Percentiles rank a stretch among this genome's conserved stretches.
Conservation (phyloP, 1,284 basidiomycete genomes). For the Heterobasidion irregulare region DNA sequence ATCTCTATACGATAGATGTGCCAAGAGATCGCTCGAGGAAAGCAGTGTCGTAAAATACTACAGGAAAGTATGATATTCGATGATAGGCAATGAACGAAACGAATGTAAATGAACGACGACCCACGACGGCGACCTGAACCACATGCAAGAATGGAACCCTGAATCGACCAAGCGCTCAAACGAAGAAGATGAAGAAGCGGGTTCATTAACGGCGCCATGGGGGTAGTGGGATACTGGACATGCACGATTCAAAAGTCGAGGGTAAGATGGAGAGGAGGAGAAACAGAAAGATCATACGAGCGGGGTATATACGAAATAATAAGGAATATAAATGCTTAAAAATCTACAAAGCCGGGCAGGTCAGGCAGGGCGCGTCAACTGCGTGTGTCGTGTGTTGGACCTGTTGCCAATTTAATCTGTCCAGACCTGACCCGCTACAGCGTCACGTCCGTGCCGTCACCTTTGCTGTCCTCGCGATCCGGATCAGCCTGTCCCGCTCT, state of each 20-base stretch:
- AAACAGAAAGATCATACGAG: background rate
- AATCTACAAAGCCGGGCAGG: background rate
- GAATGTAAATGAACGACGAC: slow-evolving; percentile 1
- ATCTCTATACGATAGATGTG: no score
- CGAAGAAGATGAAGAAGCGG: background rate
- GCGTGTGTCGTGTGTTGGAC: no score
- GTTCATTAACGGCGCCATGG: background rate
- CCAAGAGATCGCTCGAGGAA: no score
- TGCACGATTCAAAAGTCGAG: background rate
- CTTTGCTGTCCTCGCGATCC: slow-evolving; percentile 42
- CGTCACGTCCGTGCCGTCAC: slow-evolving; percentile 4
- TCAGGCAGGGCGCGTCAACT: background rate
- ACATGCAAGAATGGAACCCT: background rate
- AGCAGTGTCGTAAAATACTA: no score
- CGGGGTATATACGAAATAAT: background rate
- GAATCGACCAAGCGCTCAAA: background rate
- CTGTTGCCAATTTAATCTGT: no score
- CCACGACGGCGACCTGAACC: background rate
- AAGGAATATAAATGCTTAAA: background rate
- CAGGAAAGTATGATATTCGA: background rate
- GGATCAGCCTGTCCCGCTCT: slow-evolving; percentile 62
- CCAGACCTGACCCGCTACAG: background rate
- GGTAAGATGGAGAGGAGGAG: background rate
- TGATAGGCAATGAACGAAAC: background rate
- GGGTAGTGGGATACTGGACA: background rate